Evolutionary conservation across 192 early-diverging fungal genomes (phyloP).

Genomic region (Coemansia sp.): DNA sequence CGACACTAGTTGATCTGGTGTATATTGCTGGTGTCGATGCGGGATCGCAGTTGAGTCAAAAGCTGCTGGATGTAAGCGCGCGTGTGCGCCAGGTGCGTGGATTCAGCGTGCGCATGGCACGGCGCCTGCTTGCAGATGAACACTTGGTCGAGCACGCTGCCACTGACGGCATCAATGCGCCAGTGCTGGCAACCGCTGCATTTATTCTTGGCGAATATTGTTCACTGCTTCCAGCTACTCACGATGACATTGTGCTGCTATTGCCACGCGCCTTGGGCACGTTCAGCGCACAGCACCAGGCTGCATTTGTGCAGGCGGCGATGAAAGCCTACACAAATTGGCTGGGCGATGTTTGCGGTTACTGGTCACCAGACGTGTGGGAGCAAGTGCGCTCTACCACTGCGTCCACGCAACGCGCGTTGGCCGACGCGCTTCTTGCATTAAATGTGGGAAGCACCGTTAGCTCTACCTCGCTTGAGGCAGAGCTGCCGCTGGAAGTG

Average conservation of each 20-base stretch:
- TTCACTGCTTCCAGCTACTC: constrained; percentile 56
- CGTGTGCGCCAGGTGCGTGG: constrained; percentile 81
- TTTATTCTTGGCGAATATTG: constrained; percentile 92
- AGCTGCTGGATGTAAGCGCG: constrained; percentile 87
- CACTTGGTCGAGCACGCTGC: constrained; percentile 66
- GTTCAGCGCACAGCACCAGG: constrained; percentile 26
- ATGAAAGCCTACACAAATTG: constrained; percentile 52
- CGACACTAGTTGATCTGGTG: constrained; percentile 74
- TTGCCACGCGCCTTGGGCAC: constrained; percentile 59
- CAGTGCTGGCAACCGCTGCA: constrained; percentile 81
- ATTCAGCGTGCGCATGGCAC: constrained; percentile 74
- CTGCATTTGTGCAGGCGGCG: constrained; percentile 43
- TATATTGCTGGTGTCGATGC: constrained; percentile 75
- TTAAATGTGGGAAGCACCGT: background rate
- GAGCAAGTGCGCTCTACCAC: constrained; percentile 36
- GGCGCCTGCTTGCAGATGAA: constrained; percentile 66
- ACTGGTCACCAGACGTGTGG: constrained; percentile 48
- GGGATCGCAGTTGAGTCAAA: constrained; percentile 64
- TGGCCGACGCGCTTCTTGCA: constrained; percentile 15
- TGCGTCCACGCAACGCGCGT: constrained; percentile 18
- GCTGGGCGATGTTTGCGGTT: constrained; percentile 39
- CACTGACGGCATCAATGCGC: constrained; percentile 59
- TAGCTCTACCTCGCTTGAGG: constrained; percentile 11
- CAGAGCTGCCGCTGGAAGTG: constrained; percentile 79
- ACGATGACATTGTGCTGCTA: constrained; percentile 64